Evolutionary conservation across 2,329 filamentous ascomycete genomes (phyloP).

Genomic region (Elsinoe fawcettii): DNA sequence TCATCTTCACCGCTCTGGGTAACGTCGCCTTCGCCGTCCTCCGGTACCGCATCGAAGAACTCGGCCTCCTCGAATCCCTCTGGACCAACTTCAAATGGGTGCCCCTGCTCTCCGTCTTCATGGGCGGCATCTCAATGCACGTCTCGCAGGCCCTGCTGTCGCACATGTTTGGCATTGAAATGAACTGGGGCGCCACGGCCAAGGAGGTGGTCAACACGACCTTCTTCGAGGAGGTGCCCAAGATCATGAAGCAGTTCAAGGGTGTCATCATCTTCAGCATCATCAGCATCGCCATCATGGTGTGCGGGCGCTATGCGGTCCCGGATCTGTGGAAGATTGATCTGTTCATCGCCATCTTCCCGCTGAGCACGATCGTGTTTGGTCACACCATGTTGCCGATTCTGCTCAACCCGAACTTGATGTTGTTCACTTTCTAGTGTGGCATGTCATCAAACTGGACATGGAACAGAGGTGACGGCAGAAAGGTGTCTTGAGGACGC

Average conservation of each 20-base stretch:
- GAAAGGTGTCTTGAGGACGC: too few relatives aligned
- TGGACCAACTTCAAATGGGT: slow-evolving; percentile 60
- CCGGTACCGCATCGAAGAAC: slow-evolving; percentile 63
- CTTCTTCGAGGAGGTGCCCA: slow-evolving; percentile 50
- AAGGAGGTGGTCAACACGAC: slow-evolving; percentile 51
- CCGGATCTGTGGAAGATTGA: slow-evolving; percentile 50
- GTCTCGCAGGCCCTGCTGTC: slow-evolving; percentile 34
- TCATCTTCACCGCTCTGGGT: slow-evolving; percentile 68
- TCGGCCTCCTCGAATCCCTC: slow-evolving; percentile 48
- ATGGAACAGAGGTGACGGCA: neutral
- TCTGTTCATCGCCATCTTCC: slow-evolving; percentile 53
- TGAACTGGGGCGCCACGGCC: slow-evolving; percentile 49
- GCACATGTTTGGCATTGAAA: slow-evolving; percentile 35
- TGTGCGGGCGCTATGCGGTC: slow-evolving; percentile 41
- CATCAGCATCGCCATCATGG: slow-evolving; percentile 39
- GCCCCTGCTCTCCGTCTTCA: slow-evolving; percentile 33
- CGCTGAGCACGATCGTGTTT: slow-evolving; percentile 45
- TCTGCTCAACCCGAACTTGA: slow-evolving; percentile 54
- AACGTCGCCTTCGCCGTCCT: slow-evolving; percentile 65
- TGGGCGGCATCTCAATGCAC: slow-evolving; percentile 35
- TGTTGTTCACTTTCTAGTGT: slow-evolving; percentile 53
- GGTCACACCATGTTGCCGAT: slow-evolving; percentile 54
- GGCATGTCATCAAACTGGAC: neutral
- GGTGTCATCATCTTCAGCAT: slow-evolving; percentile 47
- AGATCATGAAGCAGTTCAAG: slow-evolving; percentile 50